phyloP scores from a whole-genome alignment of 148 eudicot genomes.

The Polygonum aviculare region DNA sequence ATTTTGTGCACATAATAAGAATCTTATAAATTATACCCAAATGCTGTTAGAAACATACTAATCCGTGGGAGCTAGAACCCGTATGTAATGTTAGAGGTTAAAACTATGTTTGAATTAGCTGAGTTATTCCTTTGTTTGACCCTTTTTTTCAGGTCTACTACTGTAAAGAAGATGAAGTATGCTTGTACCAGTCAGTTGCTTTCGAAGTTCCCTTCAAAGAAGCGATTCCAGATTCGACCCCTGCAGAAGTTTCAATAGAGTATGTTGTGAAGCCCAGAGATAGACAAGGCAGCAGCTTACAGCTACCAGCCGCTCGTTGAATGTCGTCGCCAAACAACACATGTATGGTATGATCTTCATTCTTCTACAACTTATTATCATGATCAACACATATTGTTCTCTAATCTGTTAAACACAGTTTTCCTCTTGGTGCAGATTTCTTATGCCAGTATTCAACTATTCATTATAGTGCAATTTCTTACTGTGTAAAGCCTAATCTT shows the following conservation, averaged over 20 bases:
- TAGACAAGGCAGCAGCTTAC: conserved; percentile 22
- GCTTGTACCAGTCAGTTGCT: conserved; percentile 74
- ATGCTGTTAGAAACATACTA: neutral
- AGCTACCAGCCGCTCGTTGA: conserved; percentile 25
- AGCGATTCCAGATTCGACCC: conserved; percentile 39
- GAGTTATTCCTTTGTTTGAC: neutral
- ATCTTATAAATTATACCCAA: neutral
- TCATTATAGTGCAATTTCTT: neutral
- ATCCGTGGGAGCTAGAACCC: neutral
- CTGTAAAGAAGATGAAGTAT: conserved; percentile 91
- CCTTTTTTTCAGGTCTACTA: conserved; percentile 62
- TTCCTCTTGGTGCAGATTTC: neutral
- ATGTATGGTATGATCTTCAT: neutral
- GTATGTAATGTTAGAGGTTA: neutral
- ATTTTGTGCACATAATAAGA: neutral
- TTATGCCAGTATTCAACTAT: neutral
- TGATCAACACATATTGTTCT: too few species aligned
- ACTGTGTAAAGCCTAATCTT: neutral
- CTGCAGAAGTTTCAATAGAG: conserved; percentile 45
- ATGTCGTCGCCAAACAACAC: neutral
- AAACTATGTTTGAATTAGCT: neutral
- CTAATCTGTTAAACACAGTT: neutral
- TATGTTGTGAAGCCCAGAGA: conserved; percentile 65
- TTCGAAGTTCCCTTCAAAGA: conserved; percentile 78
- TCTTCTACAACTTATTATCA: too few species aligned